Evolutionary conservation across 768 basidiomycete genomes (phyloP).

Genomic region (Tylopilus cervinicoccineus): DNA sequence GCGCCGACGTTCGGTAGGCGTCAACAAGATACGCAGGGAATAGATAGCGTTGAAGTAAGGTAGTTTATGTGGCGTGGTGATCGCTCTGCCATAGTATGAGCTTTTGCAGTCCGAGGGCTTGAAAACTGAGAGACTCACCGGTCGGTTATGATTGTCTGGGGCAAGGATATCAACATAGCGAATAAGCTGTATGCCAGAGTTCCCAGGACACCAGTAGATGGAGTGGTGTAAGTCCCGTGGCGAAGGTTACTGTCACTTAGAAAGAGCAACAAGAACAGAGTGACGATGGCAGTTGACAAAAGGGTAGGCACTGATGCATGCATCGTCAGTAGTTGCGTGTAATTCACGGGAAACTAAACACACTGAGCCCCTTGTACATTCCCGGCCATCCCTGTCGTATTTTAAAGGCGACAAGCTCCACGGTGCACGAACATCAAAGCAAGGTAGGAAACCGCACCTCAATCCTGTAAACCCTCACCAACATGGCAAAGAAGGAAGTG

Average conservation of each 20-base stretch:
- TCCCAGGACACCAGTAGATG: conserved; percentile 56
- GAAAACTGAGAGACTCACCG: conserved; percentile 44
- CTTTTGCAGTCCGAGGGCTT: background rate
- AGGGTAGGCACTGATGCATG: conserved; percentile 45
- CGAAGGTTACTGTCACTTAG: conserved; percentile 55
- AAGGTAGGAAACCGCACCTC: conserved; percentile 47
- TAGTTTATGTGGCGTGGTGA: conserved; percentile 78
- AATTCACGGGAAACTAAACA: conserved; percentile 15
- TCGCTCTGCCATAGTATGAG: conserved; percentile 46
- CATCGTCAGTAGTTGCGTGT: conserved; percentile 37
- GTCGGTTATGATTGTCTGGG: conserved; percentile 72
- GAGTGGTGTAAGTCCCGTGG: conserved; percentile 63
- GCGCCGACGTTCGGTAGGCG: conserved; percentile 72
- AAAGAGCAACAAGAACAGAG: conserved; percentile 53
- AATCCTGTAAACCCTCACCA: conserved; percentile 61
- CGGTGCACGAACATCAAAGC: background rate
- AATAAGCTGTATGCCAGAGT: conserved; percentile 61
- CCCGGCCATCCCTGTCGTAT: conserved; percentile 57
- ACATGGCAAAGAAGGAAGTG: conserved; percentile 71
- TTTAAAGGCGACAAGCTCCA: background rate
- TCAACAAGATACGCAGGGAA: conserved; percentile 68
- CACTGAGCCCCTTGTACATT: conserved; percentile 77
- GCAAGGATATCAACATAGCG: conserved; percentile 62
- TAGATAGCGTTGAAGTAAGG: conserved; percentile 55
- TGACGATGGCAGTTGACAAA: conserved; percentile 50